phyloP scores from a whole-genome alignment of 495 filamentous ascomycete genomes.

The Hypoxylon perforatum region DNA sequence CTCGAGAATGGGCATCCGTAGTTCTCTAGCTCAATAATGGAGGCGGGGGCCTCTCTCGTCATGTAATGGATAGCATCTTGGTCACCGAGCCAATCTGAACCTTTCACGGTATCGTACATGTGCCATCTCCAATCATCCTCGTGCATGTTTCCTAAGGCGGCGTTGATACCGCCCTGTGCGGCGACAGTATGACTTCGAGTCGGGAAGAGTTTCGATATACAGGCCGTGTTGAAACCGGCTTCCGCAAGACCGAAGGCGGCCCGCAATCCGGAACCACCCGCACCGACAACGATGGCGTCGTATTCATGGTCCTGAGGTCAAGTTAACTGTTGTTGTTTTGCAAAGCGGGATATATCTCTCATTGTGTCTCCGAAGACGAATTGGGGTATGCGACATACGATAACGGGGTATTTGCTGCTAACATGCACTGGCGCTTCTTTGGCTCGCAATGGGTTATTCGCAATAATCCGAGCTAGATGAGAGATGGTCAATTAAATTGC shows the following conservation, averaged over 20 bases:
- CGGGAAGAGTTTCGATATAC: conserved; percentile 98
- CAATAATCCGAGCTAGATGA: conserved; percentile 73
- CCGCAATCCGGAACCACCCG: conserved; percentile 92
- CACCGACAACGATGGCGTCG: conserved; percentile 92
- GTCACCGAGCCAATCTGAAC: conserved; percentile 97
- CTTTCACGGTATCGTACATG: conserved; percentile 99
- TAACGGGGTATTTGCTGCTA: conserved; percentile 87
- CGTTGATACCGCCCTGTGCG: conserved; percentile 94
- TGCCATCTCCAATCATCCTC: conserved; percentile 99
- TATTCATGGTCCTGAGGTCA: conserved; percentile 64
- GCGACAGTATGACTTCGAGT: conserved; percentile 96
- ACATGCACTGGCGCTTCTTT: conserved; percentile 89
- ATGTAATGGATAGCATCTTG: conserved; percentile 99
- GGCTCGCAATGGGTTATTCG: conserved; percentile 84
- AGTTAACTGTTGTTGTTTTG: conserved; percentile 40
- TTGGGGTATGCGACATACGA: conserved; percentile 69
- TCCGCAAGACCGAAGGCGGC: conserved; percentile 97
- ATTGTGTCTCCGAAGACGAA: background rate
- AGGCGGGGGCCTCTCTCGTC: conserved; percentile 92
- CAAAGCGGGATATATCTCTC: background rate
- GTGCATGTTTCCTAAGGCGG: conserved; percentile 89
- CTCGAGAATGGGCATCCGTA: conserved; percentile 98
- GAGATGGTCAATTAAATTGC: conserved; percentile 33
- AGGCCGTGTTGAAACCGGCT: conserved; percentile 97
- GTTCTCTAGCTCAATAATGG: conserved; percentile 94